Percentiles rank a stretch among this genome's conserved stretches.
Evolutionary conservation across 1,284 basidiomycete species (phyloP).

Genomic region (Ustilago tritici): DNA sequence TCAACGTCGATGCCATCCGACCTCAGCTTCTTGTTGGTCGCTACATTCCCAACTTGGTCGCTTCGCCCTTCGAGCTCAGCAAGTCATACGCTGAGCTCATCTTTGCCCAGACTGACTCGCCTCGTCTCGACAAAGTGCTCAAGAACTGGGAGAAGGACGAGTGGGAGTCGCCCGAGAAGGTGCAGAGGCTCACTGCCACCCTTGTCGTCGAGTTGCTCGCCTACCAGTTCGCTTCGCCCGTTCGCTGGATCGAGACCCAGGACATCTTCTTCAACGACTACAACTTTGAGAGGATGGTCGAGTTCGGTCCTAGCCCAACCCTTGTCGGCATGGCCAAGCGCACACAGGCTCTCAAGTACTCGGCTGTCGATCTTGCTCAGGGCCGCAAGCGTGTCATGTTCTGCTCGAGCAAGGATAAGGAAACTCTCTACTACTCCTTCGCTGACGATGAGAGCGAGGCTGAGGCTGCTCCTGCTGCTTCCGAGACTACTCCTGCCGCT

Average conservation of each 20-base stretch:
- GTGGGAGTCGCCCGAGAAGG: slow-evolving; percentile 84
- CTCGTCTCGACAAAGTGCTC: slow-evolving; percentile 90
- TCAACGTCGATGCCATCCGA: slow-evolving; percentile 80
- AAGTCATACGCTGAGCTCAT: slow-evolving; percentile 93
- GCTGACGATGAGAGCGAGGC: slow-evolving; percentile 79
- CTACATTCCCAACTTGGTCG: slow-evolving; percentile 97
- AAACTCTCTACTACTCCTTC: slow-evolving; percentile 97
- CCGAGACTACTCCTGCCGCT: slow-evolving; percentile 70
- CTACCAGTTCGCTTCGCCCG: slow-evolving; percentile 82
- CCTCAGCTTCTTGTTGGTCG: slow-evolving; percentile 77
- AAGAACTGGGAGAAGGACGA: slow-evolving; percentile 91
- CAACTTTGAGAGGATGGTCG: slow-evolving; percentile 92
- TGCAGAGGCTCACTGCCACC: slow-evolving; percentile 91
- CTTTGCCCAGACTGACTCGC: slow-evolving; percentile 74
- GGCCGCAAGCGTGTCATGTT: slow-evolving; percentile 84
- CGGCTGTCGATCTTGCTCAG: slow-evolving; percentile 85
- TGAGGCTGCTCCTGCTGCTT: slow-evolving; percentile 72
- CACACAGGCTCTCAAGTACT: slow-evolving; percentile 96
- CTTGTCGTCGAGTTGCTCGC: slow-evolving; percentile 96
- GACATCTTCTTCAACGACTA: slow-evolving; percentile 89
- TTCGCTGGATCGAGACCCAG: slow-evolving; percentile 98
- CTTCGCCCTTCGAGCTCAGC: slow-evolving; percentile 90
- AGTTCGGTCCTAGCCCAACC: slow-evolving; percentile 95
- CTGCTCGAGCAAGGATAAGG: slow-evolving; percentile 93
- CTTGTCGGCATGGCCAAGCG: slow-evolving; percentile 95